Evolutionary conservation across 2,329 filamentous ascomycete species (phyloP), one percentile per base, ranked within the genome.

Genomic region (Emergomyces orientalis): DNA sequence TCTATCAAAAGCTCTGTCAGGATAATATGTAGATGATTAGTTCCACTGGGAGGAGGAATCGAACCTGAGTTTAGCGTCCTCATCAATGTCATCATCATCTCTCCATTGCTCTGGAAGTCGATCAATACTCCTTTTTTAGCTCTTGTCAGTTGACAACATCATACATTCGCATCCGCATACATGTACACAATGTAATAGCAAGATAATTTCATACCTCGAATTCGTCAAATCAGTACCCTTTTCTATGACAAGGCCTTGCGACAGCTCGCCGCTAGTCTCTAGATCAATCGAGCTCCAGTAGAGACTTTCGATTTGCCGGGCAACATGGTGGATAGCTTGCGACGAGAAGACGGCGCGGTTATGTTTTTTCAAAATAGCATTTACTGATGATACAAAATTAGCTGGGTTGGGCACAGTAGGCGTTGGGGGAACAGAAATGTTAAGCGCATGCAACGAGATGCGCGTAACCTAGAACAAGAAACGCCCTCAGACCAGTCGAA

Each of bases 311-410:
- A 84, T 82, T 69, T 84, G 81, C 65, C 82, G 79, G 25, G 81
- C 80, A 60, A 84, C 76, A 72, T 84, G 81, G 59, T 82, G 79
- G 60, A 81, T 79, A 47, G 82, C 81, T 67, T 83, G 80, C 0
- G 78, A 77, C 55, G 80, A 80, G 73, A 83, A 84, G 49, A 81
- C 79, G 62, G 78, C 73, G 57, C 80, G 81, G 65, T 79, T 80
- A 70, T 84, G 82, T 51, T 81, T 78, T 63, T 79, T 80, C 61
- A 83, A 71, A 45, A 77, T 75, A 41, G 76, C 74, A 64, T 84
- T 84, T 22, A 83, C 82, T 82, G 62, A 55, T 27, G 25, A 13
- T 32, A 30, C 39, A 45, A n/a, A 27, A 14, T 59, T 59, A 47
- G 22, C 30, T 32, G 8, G 19, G 52, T 37, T 41, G 13, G 7